Evolutionary conservation across 257 asterid species (phyloP).

Genomic region (Lantana camara): DNA sequence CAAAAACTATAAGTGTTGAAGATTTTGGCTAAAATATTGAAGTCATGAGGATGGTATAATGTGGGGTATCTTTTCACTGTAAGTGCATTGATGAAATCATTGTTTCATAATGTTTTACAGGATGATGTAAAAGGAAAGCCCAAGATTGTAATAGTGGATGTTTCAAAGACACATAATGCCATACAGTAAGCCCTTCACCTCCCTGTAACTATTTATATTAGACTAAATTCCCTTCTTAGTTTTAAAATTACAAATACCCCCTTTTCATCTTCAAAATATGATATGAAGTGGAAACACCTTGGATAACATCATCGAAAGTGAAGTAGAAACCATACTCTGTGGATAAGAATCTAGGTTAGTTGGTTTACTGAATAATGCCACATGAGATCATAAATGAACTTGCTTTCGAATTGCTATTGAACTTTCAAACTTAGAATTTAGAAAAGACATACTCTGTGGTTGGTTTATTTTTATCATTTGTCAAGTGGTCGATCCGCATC

Average conservation of each 20-base stretch:
- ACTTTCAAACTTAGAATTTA: conserved; percentile 21
- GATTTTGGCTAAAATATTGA: no score
- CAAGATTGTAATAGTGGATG: conserved; percentile 43
- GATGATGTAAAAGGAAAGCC: conserved; percentile 46
- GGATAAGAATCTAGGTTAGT: conserved; percentile 13
- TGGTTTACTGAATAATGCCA: conserved; percentile 20
- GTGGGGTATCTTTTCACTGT: background rate
- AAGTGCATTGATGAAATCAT: background rate
- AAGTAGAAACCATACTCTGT: no score
- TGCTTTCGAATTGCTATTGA: conserved; percentile 17
- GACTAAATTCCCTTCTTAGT: no score
- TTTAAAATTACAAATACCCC: no score
- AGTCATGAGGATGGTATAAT: no score
- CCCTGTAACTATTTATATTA: no score
- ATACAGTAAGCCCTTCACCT: conserved; percentile 56
- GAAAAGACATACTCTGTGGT: conserved; percentile 11
- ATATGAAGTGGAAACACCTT: no score
- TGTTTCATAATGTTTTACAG: conserved; percentile 38
- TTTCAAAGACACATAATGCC: conserved; percentile 56
- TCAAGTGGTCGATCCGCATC: conserved; percentile 66
- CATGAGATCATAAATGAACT: conserved; percentile 22
- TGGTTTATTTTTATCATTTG: conserved; percentile 9
- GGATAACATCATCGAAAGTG: no score
- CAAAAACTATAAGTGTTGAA: no score
- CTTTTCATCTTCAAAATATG: no score